phyloP scores from a whole-genome alignment of 2,329 filamentous ascomycete genomes.

The Pseudogymnoascus sp. region DNA sequence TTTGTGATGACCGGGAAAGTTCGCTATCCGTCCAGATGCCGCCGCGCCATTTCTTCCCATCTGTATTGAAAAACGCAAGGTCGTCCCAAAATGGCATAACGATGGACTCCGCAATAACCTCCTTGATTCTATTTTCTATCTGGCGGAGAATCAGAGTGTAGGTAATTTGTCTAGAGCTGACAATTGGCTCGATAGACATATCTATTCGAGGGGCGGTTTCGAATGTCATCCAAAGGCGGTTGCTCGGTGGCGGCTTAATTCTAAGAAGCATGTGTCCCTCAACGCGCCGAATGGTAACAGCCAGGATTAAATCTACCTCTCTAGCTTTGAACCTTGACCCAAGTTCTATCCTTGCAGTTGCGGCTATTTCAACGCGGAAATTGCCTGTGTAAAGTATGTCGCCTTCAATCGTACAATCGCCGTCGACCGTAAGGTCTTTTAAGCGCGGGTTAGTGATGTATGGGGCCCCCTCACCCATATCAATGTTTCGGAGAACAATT shows the following conservation, averaged over 20 bases:
- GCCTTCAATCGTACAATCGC: slow-evolving; percentile 78
- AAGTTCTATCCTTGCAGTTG: slow-evolving; percentile 87
- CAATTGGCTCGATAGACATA: slow-evolving; percentile 89
- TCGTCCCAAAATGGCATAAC: slow-evolving; percentile 97
- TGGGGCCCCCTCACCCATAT: slow-evolving; percentile 80
- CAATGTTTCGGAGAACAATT: slow-evolving; percentile 73
- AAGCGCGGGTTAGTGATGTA: slow-evolving; percentile 83
- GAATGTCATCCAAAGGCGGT: slow-evolving; percentile 93
- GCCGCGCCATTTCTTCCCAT: slow-evolving; percentile 70
- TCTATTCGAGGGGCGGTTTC: slow-evolving; percentile 91
- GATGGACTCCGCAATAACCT: slow-evolving; percentile 85
- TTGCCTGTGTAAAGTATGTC: slow-evolving; percentile 86
- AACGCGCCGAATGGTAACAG: slow-evolving; percentile 74
- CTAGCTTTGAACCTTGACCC: slow-evolving; percentile 81
- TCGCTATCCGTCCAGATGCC: slow-evolving; percentile 64
- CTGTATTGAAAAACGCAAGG: slow-evolving; percentile 78
- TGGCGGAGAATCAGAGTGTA: slow-evolving; percentile 86
- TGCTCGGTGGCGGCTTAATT: slow-evolving; percentile 91
- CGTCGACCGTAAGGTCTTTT: slow-evolving; percentile 84
- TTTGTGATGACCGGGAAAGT: slow-evolving; percentile 26
- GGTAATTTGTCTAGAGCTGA: slow-evolving; percentile 90
- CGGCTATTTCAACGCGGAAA: slow-evolving; percentile 81
- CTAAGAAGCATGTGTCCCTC: slow-evolving; percentile 80
- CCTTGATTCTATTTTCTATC: slow-evolving; percentile 90
- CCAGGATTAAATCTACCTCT: slow-evolving; percentile 82